These are phyloP conservation scores for Microcyclospora tardicrescens DNA, from an alignment of 2,329 filamentous ascomycete species.

Conservation along the genomic window DNA sequence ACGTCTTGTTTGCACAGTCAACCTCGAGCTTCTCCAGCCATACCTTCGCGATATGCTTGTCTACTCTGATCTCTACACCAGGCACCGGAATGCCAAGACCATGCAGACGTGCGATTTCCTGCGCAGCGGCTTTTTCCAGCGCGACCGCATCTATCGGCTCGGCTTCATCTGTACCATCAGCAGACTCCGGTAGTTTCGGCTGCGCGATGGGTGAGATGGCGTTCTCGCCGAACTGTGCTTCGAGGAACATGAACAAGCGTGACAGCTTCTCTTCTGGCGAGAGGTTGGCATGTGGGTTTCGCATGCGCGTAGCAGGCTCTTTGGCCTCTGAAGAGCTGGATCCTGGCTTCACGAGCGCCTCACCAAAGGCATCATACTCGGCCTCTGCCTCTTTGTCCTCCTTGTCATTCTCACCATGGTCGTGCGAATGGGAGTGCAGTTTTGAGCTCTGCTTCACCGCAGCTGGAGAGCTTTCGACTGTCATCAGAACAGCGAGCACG, in stretches of 20 bases:
- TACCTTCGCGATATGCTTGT: slow-evolving; percentile 74
- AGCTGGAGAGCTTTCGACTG: slow-evolving; percentile 84
- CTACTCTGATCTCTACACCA: slow-evolving; percentile 72
- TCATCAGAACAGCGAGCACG: slow-evolving; percentile 82
- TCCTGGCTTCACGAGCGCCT: neutral
- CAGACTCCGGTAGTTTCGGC: slow-evolving; percentile 39
- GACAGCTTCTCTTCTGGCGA: slow-evolving; percentile 64
- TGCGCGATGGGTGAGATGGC: slow-evolving; percentile 63
- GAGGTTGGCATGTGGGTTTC: slow-evolving; percentile 63
- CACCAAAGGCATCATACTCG: slow-evolving; percentile 7
- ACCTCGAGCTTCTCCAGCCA: slow-evolving; percentile 90
- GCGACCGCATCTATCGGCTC: slow-evolving; percentile 30
- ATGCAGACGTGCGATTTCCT: slow-evolving; percentile 67
- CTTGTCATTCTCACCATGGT: slow-evolving; percentile 9
- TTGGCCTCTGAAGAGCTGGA: neutral
- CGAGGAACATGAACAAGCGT: slow-evolving; percentile 87
- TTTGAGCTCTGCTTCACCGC: slow-evolving; percentile 68
- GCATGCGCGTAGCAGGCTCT: slow-evolving; percentile 22
- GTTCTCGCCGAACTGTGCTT: slow-evolving; percentile 84
- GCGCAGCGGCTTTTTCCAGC: slow-evolving; percentile 43
- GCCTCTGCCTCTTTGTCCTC: slow-evolving; percentile 6
- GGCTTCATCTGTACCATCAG: slow-evolving; percentile 12
- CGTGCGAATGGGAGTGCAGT: slow-evolving; percentile 36
- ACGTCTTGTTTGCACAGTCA: slow-evolving; percentile 64
- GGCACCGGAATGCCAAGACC: slow-evolving; percentile 81